Evolutionary conservation across 371 early-diverging fungal species (phyloP).

Genomic region (Mucor sp.): DNA sequence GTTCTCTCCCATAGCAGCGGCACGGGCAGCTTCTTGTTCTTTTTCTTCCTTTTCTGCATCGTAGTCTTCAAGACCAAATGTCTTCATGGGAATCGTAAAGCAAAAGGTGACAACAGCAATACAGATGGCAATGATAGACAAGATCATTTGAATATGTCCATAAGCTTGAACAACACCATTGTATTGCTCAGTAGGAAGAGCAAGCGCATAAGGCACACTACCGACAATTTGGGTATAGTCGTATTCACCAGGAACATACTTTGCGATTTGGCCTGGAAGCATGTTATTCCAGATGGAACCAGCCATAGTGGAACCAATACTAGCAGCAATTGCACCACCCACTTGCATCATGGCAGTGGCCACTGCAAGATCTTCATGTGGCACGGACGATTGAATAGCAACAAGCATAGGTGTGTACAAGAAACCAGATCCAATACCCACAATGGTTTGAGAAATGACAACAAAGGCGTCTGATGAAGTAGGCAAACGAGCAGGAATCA

Average conservation of each 20-base stretch:
- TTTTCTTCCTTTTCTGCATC: neutral
- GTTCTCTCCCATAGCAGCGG: neutral
- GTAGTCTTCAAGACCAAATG: conserved; percentile 29
- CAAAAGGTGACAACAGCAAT: conserved; percentile 27
- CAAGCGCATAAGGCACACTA: conserved; percentile 23
- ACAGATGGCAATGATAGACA: conserved; percentile 33
- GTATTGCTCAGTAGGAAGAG: conserved; percentile 35
- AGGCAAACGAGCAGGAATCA: conserved; percentile 48
- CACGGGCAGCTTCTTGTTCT: neutral
- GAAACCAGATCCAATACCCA: conserved; percentile 43
- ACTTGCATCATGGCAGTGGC: conserved; percentile 36
- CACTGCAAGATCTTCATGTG: conserved; percentile 36
- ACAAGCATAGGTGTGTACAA: conserved; percentile 29
- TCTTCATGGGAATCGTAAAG: conserved; percentile 34
- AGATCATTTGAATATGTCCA: conserved; percentile 34
- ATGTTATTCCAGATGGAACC: conserved; percentile 44
- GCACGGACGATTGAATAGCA: conserved; percentile 38
- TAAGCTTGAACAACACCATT: conserved; percentile 29
- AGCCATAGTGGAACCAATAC: conserved; percentile 39
- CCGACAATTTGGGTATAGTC: conserved; percentile 26
- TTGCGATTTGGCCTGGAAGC: conserved; percentile 32
- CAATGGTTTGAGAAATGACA: conserved; percentile 40
- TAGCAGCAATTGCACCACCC: conserved; percentile 37
- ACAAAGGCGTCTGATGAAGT: conserved; percentile 34
- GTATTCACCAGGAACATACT: conserved; percentile 43